Conservation (phyloP, 2,329 filamentous ascomycete species). For the Calonectria ilicicola region DNA sequence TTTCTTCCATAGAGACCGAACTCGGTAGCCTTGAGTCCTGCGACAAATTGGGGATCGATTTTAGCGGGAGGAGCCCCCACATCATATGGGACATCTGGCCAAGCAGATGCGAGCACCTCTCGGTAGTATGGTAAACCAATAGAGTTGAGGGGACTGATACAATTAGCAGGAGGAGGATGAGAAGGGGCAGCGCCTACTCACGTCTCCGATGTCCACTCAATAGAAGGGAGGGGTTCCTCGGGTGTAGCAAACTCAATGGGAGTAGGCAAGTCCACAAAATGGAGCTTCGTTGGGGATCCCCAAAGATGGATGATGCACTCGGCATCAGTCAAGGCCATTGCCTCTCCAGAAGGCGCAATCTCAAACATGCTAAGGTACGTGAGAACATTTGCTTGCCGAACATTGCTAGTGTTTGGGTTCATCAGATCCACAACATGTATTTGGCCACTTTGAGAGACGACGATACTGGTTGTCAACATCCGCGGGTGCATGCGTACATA, state of each 20-base stretch:
- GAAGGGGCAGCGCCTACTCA: conserved; percentile 55
- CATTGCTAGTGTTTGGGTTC: conserved; percentile 89
- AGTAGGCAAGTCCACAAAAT: conserved; percentile 85
- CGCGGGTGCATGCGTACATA: conserved; percentile 97
- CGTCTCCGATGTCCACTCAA: conserved; percentile 80
- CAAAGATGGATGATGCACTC: conserved; percentile 86
- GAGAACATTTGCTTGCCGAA: conserved; percentile 84
- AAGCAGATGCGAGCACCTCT: conserved; percentile 87
- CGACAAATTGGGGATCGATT: conserved; percentile 77
- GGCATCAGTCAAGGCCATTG: conserved; percentile 82
- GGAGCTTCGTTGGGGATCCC: conserved; percentile 87
- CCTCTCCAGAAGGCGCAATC: conserved; percentile 88
- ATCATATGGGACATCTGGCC: conserved; percentile 89
- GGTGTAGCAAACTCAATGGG: conserved; percentile 83
- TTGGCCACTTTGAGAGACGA: conserved; percentile 91
- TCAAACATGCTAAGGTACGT: conserved; percentile 84
- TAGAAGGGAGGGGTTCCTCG: conserved; percentile 65
- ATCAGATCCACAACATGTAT: conserved; percentile 96
- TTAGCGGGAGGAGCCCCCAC: conserved; percentile 84
- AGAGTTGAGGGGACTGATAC: conserved; percentile 77
- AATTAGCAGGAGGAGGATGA: conserved; percentile 20
- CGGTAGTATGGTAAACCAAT: conserved; percentile 95
- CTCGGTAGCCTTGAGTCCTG: conserved; percentile 77
- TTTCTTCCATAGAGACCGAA: conserved; percentile 85
- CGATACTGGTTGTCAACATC: conserved; percentile 94